Percentiles rank a stretch among this genome's conserved stretches.
Conservation (phyloP, 495 filamentous ascomycete genomes). For the Halenospora varia region DNA sequence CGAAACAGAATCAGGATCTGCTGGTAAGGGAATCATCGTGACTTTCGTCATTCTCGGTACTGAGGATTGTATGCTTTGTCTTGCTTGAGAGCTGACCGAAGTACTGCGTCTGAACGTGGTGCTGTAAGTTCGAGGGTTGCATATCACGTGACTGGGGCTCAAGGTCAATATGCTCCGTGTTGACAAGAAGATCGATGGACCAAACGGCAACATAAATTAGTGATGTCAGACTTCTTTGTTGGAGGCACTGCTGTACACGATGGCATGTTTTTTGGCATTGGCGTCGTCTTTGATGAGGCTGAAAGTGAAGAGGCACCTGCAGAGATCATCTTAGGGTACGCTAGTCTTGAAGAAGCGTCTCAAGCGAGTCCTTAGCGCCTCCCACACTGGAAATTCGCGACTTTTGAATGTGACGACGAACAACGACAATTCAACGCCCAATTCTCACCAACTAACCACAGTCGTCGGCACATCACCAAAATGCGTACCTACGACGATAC, state of each 20-base stretch:
- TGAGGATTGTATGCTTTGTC: no score
- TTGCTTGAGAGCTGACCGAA: no score
- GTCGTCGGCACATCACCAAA: constrained; percentile 25
- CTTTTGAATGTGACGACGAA: constrained; percentile 3
- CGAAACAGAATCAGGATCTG: constrained; percentile 9
- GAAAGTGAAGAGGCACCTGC: no score
- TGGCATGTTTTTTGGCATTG: no score
- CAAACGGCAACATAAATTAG: no score
- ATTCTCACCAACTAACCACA: constrained; percentile 18
- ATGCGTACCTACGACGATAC: constrained; percentile 77
- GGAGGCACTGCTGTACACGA: no score
- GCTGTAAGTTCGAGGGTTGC: neutral
- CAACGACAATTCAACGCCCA: constrained; percentile 17
- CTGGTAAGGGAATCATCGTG: neutral
- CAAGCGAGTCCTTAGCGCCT: constrained; percentile 1
- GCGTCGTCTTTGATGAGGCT: neutral
- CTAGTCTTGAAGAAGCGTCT: neutral
- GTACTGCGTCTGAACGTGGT: no score
- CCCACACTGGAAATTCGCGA: constrained; percentile 16
- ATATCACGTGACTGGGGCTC: neutral
- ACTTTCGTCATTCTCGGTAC: neutral
- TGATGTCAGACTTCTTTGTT: no score
- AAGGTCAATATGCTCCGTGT: no score
- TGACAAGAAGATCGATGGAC: no score
- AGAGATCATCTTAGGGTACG: neutral